Evolutionary conservation across 371 early-diverging fungal species (phyloP), one percentile per base, ranked within the genome.

Genomic region (Mortierella sp.): DNA sequence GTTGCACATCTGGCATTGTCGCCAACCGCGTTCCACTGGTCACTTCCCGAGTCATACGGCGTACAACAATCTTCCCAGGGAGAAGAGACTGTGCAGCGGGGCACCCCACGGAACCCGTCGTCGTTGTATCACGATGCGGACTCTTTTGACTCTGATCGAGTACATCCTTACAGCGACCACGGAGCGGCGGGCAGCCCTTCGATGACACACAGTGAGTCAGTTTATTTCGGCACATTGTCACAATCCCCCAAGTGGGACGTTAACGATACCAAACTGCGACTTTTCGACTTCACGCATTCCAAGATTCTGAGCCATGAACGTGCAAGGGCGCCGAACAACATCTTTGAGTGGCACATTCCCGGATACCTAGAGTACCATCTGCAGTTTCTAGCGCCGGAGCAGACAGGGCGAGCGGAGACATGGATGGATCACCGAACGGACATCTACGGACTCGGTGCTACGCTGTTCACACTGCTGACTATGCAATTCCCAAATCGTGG

Each of bases 361-460:
- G 82, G 86, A 3, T 86, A 77, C 29, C 14, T 86, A 44, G 86
- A 86, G 54, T 86, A 79, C 58, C 82, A 86, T 38, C 48, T 86
- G 10, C 86, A 86, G 35, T 86, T 70, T 75, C 82, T 92, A 84
- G 90, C 91, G 6, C 92, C 93, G 10, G 92, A 93, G 60, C 93
- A 93, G 72, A 93, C 92, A 1, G 92, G 92, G 29, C 88, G 92
- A 54, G 92, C 93, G 21, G 89, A 91, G 51, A 90, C 91, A 70
- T 91, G 90, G 71, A 91, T 91, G 43, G 93, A 93, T 76, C 91
- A 92, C 80, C 88, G 93, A n/a, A 93, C 93, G 21, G 93, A 93
- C 73, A 89, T 93, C 18, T 93, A 93, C 68, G 90, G 90, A 55
- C 80, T 93, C 27, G 93, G 93, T 4, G 90, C 90, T 24, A 91